These are phyloP conservation scores for Hebeloma cylindrosporum DNA, from an alignment of 768 basidiomycete species.

Conservation along the genomic window DNA sequence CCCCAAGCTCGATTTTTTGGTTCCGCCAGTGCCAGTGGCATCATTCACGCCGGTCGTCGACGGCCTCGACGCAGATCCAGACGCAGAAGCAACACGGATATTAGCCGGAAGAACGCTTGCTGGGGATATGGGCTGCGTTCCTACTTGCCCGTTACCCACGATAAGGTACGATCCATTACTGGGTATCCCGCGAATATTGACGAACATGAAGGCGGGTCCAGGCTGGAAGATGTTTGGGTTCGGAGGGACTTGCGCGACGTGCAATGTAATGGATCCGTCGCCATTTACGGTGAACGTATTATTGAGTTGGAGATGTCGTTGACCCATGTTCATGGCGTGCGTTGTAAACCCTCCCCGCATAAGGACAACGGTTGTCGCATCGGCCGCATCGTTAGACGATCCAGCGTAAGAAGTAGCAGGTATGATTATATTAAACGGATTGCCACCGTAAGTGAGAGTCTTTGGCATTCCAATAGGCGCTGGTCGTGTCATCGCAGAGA, in stretches of 20 bases:
- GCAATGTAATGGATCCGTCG: constrained; percentile 76
- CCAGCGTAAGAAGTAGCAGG: constrained; percentile 66
- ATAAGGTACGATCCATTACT: constrained; percentile 75
- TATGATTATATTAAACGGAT: constrained; percentile 73
- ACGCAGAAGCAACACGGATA: constrained; percentile 36
- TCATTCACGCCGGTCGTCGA: constrained; percentile 4
- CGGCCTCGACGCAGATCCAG: constrained; percentile 11
- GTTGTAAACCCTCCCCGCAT: constrained; percentile 86
- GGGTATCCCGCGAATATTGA: constrained; percentile 83
- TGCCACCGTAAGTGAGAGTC: constrained; percentile 83
- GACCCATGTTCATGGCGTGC: constrained; percentile 88
- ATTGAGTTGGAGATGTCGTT: constrained; percentile 79
- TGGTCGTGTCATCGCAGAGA: constrained; percentile 67
- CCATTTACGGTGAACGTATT: constrained; percentile 78
- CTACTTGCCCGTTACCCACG: constrained; percentile 79
- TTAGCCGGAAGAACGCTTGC: constrained; percentile 50
- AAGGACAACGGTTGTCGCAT: constrained; percentile 73
- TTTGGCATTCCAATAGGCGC: constrained; percentile 65
- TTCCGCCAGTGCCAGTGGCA: constrained; percentile 9
- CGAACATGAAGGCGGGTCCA: constrained; percentile 82
- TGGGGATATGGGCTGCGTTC: constrained; percentile 55
- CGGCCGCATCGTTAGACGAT: constrained; percentile 65
- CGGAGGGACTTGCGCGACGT: constrained; percentile 81
- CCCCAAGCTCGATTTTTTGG: constrained; percentile 34
- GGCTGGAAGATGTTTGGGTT: constrained; percentile 87